Conservation (phyloP, 345 rosid genomes). For the Microcos paniculata region DNA sequence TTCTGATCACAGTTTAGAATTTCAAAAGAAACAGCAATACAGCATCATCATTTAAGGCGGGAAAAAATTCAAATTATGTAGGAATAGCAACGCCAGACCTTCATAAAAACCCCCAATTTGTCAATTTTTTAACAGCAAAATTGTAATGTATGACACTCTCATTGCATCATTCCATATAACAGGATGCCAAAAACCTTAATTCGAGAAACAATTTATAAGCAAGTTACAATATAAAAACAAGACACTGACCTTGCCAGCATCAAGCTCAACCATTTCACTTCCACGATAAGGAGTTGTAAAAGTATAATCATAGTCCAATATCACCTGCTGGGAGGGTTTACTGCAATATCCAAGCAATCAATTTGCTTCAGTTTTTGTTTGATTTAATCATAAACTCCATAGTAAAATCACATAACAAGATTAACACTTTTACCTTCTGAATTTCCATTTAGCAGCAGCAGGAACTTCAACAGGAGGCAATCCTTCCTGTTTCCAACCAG, state of each 20-base stretch:
- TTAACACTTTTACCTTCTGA: slow-evolving; percentile 54
- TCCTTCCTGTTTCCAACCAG: slow-evolving; percentile 80
- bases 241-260: slow-evolving; percentile 41
- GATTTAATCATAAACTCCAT: neutral
- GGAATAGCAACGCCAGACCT: neutral
- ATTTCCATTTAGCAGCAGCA: slow-evolving; percentile 91
- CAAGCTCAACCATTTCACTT: slow-evolving; percentile 58
- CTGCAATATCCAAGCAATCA: slow-evolving; percentile 40
- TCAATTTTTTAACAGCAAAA: slow-evolving; percentile 1
- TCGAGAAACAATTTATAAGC: neutral
- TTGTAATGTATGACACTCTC: neutral
- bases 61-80: neutral
- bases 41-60: slow-evolving; percentile 16
- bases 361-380: neutral
- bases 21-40: slow-evolving; percentile 8
- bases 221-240: neutral
- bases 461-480: slow-evolving; percentile 97
- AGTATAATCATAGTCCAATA: slow-evolving; percentile 95
- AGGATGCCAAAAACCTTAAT: slow-evolving; percentile 5
- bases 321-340: slow-evolving; percentile 88
- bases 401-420: neutral
- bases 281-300: slow-evolving; percentile 93
- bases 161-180: slow-evolving; percentile 1
- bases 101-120: neutral
- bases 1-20: slow-evolving; percentile 31